Evolutionary conservation across 1,139 yeast species (phyloP).

Genomic region (Hyphopichia fennica): DNA sequence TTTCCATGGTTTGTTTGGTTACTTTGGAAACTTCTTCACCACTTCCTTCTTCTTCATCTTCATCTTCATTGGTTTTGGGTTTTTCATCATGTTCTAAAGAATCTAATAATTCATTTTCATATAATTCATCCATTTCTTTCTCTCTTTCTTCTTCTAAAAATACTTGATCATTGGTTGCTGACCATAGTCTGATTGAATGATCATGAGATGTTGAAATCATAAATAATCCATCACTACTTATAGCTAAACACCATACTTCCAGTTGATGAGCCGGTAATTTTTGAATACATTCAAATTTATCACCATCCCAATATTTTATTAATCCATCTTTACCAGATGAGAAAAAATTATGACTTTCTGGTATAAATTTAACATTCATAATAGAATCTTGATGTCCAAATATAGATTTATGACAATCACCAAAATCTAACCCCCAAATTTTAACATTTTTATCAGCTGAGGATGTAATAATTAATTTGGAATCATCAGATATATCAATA

Average conservation of each 20-base stretch:
- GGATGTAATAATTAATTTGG: slow-evolving; percentile 83
- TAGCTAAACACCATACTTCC: slow-evolving; percentile 89
- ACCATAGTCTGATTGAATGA: slow-evolving; percentile 89
- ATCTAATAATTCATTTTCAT: slow-evolving; percentile 72
- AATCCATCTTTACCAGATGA: slow-evolving; percentile 88
- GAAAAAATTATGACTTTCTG: slow-evolving; percentile 83
- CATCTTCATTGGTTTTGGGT: slow-evolving; percentile 17
- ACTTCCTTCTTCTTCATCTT: slow-evolving; percentile 45
- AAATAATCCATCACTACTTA: slow-evolving; percentile 69
- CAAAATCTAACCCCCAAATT: slow-evolving; percentile 98
- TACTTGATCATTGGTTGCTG: slow-evolving; percentile 88
- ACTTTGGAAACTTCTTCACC: slow-evolving; percentile 67
- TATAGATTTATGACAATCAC: slow-evolving; percentile 95
- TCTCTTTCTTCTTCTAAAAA: slow-evolving; percentile 96
- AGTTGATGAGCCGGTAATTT: slow-evolving; percentile 84
- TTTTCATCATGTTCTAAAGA: slow-evolving; percentile 65
- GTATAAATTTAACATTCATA: slow-evolving; percentile 82
- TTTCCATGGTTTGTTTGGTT: slow-evolving; percentile 81
- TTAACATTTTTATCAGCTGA: slow-evolving; percentile 97
- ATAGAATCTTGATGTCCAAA: slow-evolving; percentile 97
- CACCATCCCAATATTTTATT: slow-evolving; percentile 97
- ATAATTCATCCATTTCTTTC: slow-evolving; percentile 88
- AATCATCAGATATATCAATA: slow-evolving; percentile 85
- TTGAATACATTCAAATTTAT: slow-evolving; percentile 91
- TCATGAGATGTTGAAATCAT: slow-evolving; percentile 92